phyloP scores from a whole-genome alignment of 176 grass and related monocot species.

The Luzula sylvatica region DNA sequence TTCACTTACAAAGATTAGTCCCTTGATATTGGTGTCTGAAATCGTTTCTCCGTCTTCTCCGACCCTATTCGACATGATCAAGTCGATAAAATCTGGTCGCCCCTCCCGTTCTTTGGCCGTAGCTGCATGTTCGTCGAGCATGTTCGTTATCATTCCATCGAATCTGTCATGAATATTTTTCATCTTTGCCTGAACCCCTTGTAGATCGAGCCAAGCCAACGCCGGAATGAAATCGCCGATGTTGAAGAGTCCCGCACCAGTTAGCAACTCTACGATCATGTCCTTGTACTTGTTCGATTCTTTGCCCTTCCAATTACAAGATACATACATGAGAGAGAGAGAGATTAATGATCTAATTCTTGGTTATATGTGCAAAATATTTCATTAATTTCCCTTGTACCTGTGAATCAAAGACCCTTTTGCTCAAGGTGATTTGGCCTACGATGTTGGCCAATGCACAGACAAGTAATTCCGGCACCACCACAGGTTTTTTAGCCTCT shows the following conservation, averaged over 20 bases:
- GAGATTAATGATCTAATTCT: neutral
- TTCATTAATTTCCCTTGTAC: neutral
- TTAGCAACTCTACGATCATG: slow-evolving; percentile 74
- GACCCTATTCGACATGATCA: slow-evolving; percentile 31
- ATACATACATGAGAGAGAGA: neutral
- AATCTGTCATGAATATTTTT: slow-evolving; percentile 50
- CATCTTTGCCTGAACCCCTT: slow-evolving; percentile 67
- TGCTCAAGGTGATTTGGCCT: slow-evolving; percentile 67
- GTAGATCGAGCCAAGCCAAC: slow-evolving; percentile 63
- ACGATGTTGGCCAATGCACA: slow-evolving; percentile 77
- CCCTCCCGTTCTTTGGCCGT: slow-evolving; percentile 43
- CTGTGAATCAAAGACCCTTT: slow-evolving; percentile 51
- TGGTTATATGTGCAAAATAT: neutral
- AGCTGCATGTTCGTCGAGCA: slow-evolving; percentile 61
- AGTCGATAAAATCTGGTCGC: slow-evolving; percentile 58
- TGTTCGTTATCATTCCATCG: slow-evolving; percentile 58
- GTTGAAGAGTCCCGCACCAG: slow-evolving; percentile 63
- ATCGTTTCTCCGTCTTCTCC: slow-evolving; percentile 51
- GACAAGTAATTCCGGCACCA: slow-evolving; percentile 64
- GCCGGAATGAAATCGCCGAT: slow-evolving; percentile 79
- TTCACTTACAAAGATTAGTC: slow-evolving; percentile 73
- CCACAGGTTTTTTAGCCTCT: slow-evolving; percentile 8
- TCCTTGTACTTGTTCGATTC: slow-evolving; percentile 87
- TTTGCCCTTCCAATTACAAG: slow-evolving; percentile 21
- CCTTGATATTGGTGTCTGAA: slow-evolving; percentile 79